Percentiles rank a stretch among this genome's conserved stretches.
Conservation (phyloP, 2,329 filamentous ascomycete species). For the Talaromyces sp. region DNA sequence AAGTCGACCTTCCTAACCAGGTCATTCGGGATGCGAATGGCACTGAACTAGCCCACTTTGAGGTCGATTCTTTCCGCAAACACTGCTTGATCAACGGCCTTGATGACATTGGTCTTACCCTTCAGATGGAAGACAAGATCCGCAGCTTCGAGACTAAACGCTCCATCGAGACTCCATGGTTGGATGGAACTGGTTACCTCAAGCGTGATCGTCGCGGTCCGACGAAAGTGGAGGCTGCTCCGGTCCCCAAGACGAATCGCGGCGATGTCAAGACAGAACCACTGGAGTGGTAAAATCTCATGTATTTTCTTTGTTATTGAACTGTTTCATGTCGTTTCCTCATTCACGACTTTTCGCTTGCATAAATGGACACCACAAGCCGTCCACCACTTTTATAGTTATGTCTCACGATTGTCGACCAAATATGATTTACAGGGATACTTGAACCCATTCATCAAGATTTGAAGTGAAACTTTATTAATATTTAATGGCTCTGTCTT, state of each 20-base stretch:
- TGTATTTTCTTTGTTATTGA: neutral
- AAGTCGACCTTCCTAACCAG: slow-evolving; percentile 84
- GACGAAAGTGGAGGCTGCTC: slow-evolving; percentile 59
- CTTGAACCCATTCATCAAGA: too few species aligned
- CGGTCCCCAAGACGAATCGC: slow-evolving; percentile 82
- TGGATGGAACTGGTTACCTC: slow-evolving; percentile 82
- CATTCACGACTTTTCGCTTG: neutral
- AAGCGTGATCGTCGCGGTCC: slow-evolving; percentile 51
- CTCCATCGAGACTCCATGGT: slow-evolving; percentile 76
- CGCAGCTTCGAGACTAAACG: slow-evolving; percentile 72
- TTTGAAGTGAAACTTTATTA: neutral
- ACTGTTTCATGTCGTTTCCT: neutral
- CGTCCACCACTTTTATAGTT: neutral
- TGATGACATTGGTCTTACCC: slow-evolving; percentile 91
- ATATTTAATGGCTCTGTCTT: neutral
- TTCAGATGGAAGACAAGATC: slow-evolving; percentile 90
- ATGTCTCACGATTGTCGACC: neutral
- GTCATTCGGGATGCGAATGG: slow-evolving; percentile 71
- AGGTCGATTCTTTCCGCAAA: slow-evolving; percentile 89
- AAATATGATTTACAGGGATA: neutral
- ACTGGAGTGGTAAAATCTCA: slow-evolving; percentile 67
- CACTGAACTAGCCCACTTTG: slow-evolving; percentile 69
- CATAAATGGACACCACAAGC: neutral
- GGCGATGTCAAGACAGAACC: slow-evolving; percentile 80
- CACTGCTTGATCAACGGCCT: slow-evolving; percentile 91